Evolutionary conservation across 306 rosid genomes (phyloP).

Genomic region (Cercis canadensis): DNA sequence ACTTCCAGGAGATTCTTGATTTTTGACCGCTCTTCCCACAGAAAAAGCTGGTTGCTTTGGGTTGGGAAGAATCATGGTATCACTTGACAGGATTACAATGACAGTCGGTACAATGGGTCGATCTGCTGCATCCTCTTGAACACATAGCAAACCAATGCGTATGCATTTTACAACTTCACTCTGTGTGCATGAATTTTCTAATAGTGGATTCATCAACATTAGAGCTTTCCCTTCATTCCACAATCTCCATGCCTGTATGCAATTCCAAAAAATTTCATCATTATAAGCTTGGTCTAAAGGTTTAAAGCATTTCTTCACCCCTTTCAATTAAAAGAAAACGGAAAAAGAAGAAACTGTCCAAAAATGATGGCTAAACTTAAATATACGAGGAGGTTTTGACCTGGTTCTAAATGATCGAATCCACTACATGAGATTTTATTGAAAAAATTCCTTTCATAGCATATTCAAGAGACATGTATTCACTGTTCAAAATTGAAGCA

Average conservation of each 20-base stretch:
- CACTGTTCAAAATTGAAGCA: conserved; percentile 8
- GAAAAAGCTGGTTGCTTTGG: conserved; percentile 39
- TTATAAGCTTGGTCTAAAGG: not conserved
- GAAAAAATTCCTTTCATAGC: not conserved
- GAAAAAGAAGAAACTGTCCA: no score
- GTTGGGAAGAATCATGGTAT: conserved; percentile 19
- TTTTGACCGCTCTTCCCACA: not conserved
- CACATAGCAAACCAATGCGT: conserved; percentile 28
- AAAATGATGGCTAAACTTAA: not conserved
- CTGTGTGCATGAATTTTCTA: not conserved
- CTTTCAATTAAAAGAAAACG: no score
- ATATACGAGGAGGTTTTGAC: conserved; percentile 8
- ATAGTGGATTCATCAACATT: conserved; percentile 35
- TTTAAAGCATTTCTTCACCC: no score
- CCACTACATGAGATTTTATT: not conserved
- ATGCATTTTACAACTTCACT: conserved; percentile 29
- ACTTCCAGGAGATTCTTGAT: not conserved
- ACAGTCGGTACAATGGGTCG: conserved; percentile 32
- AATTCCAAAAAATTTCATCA: no score
- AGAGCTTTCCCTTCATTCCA: conserved; percentile 36
- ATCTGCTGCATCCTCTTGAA: no score
- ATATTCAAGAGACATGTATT: conserved; percentile 5
- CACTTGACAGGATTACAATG: conserved; percentile 26
- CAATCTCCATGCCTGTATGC: conserved; percentile 26
- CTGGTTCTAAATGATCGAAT: not conserved